These are phyloP conservation scores for Metschnikowia bowlesiae DNA, from an alignment of 805 yeast species.

Conservation along the genomic window DNA sequence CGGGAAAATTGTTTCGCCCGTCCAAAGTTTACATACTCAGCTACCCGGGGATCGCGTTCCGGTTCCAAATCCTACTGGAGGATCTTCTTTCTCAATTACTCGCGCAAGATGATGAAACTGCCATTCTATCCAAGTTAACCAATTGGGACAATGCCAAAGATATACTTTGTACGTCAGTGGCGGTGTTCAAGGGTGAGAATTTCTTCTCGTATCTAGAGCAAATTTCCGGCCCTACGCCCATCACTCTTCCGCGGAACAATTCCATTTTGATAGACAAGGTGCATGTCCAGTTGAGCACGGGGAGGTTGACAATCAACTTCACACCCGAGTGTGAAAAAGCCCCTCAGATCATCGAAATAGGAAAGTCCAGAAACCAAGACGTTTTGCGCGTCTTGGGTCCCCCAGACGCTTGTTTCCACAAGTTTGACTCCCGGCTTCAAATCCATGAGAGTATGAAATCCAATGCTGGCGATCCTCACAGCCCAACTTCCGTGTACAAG, in stretches of 20 bases:
- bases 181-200: slow-evolving; percentile 38
- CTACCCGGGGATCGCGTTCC: slow-evolving; percentile 55
- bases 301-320: slow-evolving; percentile 21
- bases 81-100: slow-evolving; percentile 16
- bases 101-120: slow-evolving; percentile 16
- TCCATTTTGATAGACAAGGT: slow-evolving; percentile 9
- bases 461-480: slow-evolving; percentile 18
- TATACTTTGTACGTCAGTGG: slow-evolving; percentile 34
- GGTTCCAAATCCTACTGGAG: slow-evolving; percentile 30
- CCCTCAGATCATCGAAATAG: slow-evolving; percentile 22
- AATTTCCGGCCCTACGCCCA: background rate
- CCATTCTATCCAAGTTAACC: slow-evolving; percentile 24
- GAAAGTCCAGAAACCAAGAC: slow-evolving; percentile 47
- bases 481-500: slow-evolving; percentile 22
- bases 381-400: slow-evolving; percentile 48
- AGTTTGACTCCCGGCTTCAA: slow-evolving; percentile 40
- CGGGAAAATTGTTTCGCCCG: slow-evolving; percentile 37
- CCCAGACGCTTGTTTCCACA: slow-evolving; percentile 49
- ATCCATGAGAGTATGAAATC: slow-evolving; percentile 25
- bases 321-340: slow-evolving; percentile 6
- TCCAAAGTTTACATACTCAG: slow-evolving; percentile 40
- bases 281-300: slow-evolving; percentile 18
- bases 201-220: slow-evolving; percentile 24
- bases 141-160: slow-evolving; percentile 33
- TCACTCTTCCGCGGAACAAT: background rate